Evolutionary conservation across 106 monocot species (phyloP).

Genomic region (Platanthera guangdongensis): DNA sequence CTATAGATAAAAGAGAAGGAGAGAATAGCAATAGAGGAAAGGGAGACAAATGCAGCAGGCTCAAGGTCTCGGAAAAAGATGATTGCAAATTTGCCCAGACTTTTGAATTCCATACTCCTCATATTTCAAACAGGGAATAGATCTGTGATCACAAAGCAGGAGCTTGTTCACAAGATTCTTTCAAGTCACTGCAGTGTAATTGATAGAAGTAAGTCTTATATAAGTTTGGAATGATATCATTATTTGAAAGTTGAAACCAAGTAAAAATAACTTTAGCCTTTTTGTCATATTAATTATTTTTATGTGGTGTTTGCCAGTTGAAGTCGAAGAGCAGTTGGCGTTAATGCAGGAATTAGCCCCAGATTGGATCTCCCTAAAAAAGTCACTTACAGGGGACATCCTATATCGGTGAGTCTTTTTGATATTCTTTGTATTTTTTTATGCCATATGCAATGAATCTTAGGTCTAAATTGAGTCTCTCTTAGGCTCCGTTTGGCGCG

Average conservation of each 20-base stretch:
- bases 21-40: conserved; percentile 41
- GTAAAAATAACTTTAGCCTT: background rate
- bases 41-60: conserved; percentile 25
- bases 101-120: conserved; percentile 67
- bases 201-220: conserved; percentile 50
- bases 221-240: background rate
- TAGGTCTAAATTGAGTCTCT: background rate
- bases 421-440: too few relatives aligned
- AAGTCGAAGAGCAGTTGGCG: conserved; percentile 74
- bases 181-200: conserved; percentile 40
- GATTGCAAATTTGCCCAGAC: conserved; percentile 52
- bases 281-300: background rate
- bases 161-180: conserved; percentile 74
- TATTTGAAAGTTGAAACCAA: background rate
- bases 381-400: conserved; percentile 38
- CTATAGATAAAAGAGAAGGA: conserved; percentile 71
- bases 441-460: background rate
- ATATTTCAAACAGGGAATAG: conserved; percentile 55
- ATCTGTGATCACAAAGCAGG: conserved; percentile 74
- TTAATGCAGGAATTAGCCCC: conserved; percentile 72
- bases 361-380: conserved; percentile 75
- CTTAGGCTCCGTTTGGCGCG: too few relatives aligned
- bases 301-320: conserved; percentile 32
- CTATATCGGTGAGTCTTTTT: conserved; percentile 49
- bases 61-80: conserved; percentile 43